A percentile compares a stretch with the other conserved stretches of the same genome.
phyloP scores from a whole-genome alignment of 805 yeast genomes.

The Clavispora asparagi region DNA sequence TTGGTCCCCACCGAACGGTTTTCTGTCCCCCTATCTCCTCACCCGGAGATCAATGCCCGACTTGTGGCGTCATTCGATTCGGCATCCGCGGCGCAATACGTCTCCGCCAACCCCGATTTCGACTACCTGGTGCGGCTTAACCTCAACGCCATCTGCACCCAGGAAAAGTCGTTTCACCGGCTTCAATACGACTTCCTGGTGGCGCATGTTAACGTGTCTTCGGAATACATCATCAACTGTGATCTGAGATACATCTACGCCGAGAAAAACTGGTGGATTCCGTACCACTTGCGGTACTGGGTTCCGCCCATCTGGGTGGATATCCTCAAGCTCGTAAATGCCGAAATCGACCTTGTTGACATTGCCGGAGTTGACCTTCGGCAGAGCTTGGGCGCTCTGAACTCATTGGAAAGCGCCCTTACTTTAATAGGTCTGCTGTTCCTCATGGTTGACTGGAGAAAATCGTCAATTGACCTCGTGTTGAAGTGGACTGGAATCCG shows the following conservation, averaged over 20 bases:
- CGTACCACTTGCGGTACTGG: slow-evolving; percentile 34
- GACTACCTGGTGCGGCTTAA: slow-evolving; percentile 12
- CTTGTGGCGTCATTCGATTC: neutral
- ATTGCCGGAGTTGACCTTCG: slow-evolving; percentile 9
- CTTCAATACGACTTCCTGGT: slow-evolving; percentile 8
- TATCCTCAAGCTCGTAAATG: slow-evolving; percentile 10
- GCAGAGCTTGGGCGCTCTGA: neutral
- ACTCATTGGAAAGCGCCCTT: slow-evolving; percentile 3
- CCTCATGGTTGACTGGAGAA: slow-evolving; percentile 7
- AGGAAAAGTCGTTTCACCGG: slow-evolving; percentile 15
- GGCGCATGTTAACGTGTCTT: neutral
- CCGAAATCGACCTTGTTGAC: slow-evolving; percentile 9
- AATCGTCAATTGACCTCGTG: slow-evolving; percentile 22
- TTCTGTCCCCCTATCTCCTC: slow-evolving; percentile 3
- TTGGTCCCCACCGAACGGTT: slow-evolving; percentile 26
- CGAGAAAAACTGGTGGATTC: slow-evolving; percentile 27
- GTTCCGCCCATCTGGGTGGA: slow-evolving; percentile 29
- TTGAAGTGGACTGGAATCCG: slow-evolving; percentile 37
- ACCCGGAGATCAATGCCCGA: neutral
- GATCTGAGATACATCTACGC: slow-evolving; percentile 26
- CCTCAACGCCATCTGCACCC: slow-evolving; percentile 21
- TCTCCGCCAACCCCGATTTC: slow-evolving; percentile 8
- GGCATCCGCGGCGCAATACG: slow-evolving; percentile 1
- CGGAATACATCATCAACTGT: slow-evolving; percentile 21
- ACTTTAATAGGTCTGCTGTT: slow-evolving; percentile 2